These are phyloP conservation scores for Mycena belliarum DNA, from an alignment of 768 basidiomycete genomes.

Conservation along the genomic window DNA sequence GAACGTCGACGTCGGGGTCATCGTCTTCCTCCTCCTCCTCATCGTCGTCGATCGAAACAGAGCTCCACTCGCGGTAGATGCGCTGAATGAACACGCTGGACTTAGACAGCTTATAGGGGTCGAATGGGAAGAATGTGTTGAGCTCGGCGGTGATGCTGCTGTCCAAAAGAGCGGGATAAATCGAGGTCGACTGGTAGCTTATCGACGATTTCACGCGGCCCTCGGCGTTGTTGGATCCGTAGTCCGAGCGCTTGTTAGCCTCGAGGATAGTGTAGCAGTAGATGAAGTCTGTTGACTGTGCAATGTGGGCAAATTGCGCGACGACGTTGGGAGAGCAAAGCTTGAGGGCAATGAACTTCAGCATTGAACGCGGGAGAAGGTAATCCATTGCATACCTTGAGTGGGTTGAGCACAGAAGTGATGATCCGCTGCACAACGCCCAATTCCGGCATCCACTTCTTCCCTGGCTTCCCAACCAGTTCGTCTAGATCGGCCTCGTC, in stretches of 20 bases:
- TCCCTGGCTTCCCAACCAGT: conserved; percentile 33
- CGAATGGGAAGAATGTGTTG: conserved; percentile 97
- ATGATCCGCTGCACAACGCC: conserved; percentile 79
- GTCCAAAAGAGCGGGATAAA: conserved; percentile 30
- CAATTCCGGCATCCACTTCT: conserved; percentile 86
- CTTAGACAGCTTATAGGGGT: conserved; percentile 89
- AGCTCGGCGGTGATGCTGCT: conserved; percentile 62
- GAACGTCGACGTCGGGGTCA: conserved; percentile 1
- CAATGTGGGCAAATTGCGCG: conserved; percentile 89
- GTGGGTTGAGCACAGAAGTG: conserved; percentile 81
- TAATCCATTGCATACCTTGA: conserved; percentile 63
- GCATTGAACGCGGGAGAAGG: background rate
- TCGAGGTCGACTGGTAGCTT: background rate
- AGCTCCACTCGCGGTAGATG: conserved; percentile 89
- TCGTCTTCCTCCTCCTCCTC: conserved; percentile 16
- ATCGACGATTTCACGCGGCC: conserved; percentile 8
- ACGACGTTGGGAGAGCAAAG: conserved; percentile 91
- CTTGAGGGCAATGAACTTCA: conserved; percentile 36
- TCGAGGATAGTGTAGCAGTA: conserved; percentile 95
- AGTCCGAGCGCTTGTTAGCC: conserved; percentile 75
- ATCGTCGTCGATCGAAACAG: conserved; percentile 76
- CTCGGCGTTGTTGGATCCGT: conserved; percentile 31
- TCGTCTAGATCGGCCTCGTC: conserved; percentile 56
- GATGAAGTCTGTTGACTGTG: conserved; percentile 86
- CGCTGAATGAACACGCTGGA: conserved; percentile 76